Conservation (phyloP, 495 filamentous ascomycete species). For the Hypoxylon fuscum region DNA sequence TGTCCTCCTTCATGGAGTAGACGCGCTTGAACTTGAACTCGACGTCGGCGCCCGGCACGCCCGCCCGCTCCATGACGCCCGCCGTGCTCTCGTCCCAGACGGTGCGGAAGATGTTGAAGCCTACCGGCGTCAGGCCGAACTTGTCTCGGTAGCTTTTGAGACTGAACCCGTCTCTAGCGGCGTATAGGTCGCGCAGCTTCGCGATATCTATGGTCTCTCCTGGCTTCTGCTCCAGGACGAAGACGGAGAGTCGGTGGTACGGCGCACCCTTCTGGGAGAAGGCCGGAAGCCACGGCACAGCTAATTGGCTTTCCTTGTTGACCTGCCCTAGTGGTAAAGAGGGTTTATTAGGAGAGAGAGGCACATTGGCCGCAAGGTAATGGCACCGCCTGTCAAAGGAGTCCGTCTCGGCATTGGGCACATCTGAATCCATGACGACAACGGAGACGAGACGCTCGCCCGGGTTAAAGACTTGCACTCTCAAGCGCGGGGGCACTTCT, state of each 20-base stretch:
- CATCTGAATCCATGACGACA: conserved; percentile 88
- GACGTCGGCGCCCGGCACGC: conserved; percentile 76
- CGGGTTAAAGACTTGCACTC: conserved; percentile 82
- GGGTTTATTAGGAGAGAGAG: conserved; percentile 58
- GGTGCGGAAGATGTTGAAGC: conserved; percentile 85
- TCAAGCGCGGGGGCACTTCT: conserved; percentile 74
- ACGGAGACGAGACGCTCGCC: conserved; percentile 84
- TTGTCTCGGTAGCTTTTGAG: conserved; percentile 76
- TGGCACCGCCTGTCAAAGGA: conserved; percentile 82
- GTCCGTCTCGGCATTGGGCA: conserved; percentile 82
- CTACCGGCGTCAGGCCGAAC: conserved; percentile 74
- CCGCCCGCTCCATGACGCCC: conserved; percentile 83
- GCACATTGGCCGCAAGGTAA: conserved; percentile 76
- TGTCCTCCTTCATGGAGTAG: conserved; percentile 59
- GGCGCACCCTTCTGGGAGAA: conserved; percentile 88
- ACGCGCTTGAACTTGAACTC: conserved; percentile 81
- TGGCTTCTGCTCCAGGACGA: conserved; percentile 81
- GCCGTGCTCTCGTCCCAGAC: conserved; percentile 88
- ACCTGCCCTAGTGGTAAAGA: conserved; percentile 58
- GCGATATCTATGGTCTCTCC: conserved; percentile 67
- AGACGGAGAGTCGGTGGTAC: conserved; percentile 86
- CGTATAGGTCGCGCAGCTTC: conserved; percentile 63
- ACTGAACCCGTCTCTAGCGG: conserved; percentile 69
- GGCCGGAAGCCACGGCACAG: conserved; percentile 85
- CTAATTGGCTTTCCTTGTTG: conserved; percentile 65